Evolutionary conservation across 805 yeast genomes (phyloP).

Genomic region (Clavispora vitiphila): DNA sequence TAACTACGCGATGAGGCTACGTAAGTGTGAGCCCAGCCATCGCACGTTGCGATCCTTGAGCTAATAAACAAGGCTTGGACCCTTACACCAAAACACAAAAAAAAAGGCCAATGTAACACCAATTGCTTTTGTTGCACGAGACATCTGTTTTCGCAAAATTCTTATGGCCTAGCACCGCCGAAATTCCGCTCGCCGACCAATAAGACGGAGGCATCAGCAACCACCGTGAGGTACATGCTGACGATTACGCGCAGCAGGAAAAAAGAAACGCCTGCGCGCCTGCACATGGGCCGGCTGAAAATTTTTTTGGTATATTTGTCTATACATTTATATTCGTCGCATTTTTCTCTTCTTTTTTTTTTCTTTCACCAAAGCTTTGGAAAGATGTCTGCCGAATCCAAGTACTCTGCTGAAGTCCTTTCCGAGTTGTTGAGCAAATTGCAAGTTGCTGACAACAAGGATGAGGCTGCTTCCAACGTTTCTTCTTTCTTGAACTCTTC

Average conservation of each 20-base stretch:
- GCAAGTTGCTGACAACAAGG: slow-evolving; percentile 86
- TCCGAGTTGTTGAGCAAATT: slow-evolving; percentile 90
- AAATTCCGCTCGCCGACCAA: background rate
- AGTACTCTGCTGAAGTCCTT: slow-evolving; percentile 73
- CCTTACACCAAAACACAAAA: too few relatives aligned
- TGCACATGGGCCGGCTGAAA: slow-evolving; percentile 12
- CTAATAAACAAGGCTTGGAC: background rate
- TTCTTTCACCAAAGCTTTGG: slow-evolving; percentile 17
- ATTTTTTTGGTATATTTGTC: slow-evolving; percentile 12
- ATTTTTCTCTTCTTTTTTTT: slow-evolving; percentile 10
- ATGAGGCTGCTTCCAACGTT: slow-evolving; percentile 81
- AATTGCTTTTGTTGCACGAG: too few relatives aligned
- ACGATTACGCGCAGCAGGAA: background rate
- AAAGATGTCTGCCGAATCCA: slow-evolving; percentile 53
- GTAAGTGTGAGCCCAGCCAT: background rate
- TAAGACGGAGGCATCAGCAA: background rate
- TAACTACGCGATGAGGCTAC: slow-evolving; percentile 1
- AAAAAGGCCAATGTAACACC: too few relatives aligned
- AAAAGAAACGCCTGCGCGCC: slow-evolving; percentile 11
- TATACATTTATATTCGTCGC: slow-evolving; percentile 10
- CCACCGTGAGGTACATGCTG: background rate
- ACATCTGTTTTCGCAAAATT: too few relatives aligned
- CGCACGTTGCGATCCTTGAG: background rate
- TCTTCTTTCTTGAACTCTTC: slow-evolving; percentile 93
- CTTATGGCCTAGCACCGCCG: background rate